Percentiles rank a stretch among this genome's conserved stretches.
phyloP scores from a whole-genome alignment of 805 yeast genomes.

The Cyberlindnera subsufficiens region DNA sequence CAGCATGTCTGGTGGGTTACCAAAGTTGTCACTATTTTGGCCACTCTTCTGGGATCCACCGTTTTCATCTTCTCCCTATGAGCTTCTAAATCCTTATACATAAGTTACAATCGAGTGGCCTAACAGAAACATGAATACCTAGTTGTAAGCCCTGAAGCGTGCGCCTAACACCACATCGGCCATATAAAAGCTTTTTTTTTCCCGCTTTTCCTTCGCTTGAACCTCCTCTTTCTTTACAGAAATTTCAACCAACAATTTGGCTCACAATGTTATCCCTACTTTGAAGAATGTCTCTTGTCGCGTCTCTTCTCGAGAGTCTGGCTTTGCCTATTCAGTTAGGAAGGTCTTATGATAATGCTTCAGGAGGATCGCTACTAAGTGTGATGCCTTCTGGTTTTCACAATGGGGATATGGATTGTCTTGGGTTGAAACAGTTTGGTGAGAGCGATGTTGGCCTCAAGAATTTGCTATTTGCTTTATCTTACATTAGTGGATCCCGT shows the following conservation, averaged over 20 bases:
- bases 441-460: constrained; percentile 26
- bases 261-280: constrained; percentile 13
- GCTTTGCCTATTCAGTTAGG: constrained; percentile 32
- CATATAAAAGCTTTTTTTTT: no score
- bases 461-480: constrained; percentile 21
- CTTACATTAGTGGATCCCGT: constrained; percentile 29
- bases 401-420: constrained; percentile 18
- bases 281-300: constrained; percentile 13
- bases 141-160: no score
- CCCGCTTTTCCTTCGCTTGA: background rate
- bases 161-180: no score
- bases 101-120: no score
- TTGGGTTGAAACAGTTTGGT: constrained; percentile 25
- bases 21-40: constrained; percentile 42
- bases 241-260: constrained; percentile 24
- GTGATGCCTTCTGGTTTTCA: no score
- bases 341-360: constrained; percentile 7
- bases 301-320: constrained; percentile 7
- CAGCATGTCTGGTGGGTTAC: constrained; percentile 98
- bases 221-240: constrained; percentile 17
- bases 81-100: background rate
- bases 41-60: constrained; percentile 33
- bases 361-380: no score
- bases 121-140: no score
- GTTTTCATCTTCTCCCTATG: constrained; percentile 16